phyloP scores from a whole-genome alignment of 2,329 filamentous ascomycete species.

The Aspergillus fischeri region DNA sequence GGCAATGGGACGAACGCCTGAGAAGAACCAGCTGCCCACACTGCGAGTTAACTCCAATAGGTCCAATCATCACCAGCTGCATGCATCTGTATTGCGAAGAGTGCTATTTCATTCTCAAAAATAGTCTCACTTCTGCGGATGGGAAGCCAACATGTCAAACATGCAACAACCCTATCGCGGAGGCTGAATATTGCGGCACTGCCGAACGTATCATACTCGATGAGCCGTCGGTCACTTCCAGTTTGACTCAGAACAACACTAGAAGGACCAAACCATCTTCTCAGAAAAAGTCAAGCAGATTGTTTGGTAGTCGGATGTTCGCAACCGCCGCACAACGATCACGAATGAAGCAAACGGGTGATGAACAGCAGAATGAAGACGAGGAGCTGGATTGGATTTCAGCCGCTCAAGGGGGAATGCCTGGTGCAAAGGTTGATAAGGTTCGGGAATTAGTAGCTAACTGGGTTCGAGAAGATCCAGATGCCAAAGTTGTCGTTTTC shows the following conservation, averaged over 20 bases:
- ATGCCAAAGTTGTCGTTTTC: slow-evolving; percentile 58
- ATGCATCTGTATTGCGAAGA: neutral
- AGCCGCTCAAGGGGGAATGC: slow-evolving; percentile 22
- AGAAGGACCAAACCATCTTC: neutral
- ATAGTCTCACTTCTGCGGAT: neutral
- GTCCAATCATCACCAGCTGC: slow-evolving; percentile 40
- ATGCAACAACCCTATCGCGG: slow-evolving; percentile 11
- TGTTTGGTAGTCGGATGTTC: neutral
- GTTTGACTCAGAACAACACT: neutral
- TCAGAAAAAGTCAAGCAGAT: neutral
- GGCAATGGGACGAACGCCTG: slow-evolving; percentile 33
- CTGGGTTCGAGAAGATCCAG: slow-evolving; percentile 41
- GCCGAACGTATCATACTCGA: slow-evolving; percentile 3
- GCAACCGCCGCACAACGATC: neutral
- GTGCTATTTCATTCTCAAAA: neutral
- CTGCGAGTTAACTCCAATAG: slow-evolving; percentile 40
- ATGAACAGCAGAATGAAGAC: slow-evolving; percentile 18
- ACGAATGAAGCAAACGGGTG: slow-evolving; percentile 2
- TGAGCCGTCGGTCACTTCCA: neutral
- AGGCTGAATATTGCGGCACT: slow-evolving; percentile 9
- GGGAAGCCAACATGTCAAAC: neutral
- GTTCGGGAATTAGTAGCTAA: slow-evolving; percentile 33
- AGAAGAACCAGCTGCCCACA: slow-evolving; percentile 36
- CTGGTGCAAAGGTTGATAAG: slow-evolving; percentile 39
- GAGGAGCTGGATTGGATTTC: slow-evolving; percentile 27